Percentiles rank a stretch among this genome's conserved stretches.
Evolutionary conservation across 768 basidiomycete genomes (phyloP).

Genomic region (Boletus reticulatus): DNA sequence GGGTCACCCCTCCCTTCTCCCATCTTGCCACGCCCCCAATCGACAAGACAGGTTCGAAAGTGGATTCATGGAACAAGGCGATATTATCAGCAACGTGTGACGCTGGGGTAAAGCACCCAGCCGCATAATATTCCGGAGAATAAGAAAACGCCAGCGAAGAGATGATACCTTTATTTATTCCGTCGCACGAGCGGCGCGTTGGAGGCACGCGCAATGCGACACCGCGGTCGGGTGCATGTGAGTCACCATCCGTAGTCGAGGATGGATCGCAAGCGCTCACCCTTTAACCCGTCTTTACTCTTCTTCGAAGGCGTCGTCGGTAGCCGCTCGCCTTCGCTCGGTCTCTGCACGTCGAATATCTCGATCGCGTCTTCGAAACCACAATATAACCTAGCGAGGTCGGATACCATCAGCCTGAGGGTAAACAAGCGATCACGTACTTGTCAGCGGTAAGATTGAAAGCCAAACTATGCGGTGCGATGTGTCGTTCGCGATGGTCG

Average conservation of each 20-base stretch:
- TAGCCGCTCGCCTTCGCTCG: constrained; percentile 72
- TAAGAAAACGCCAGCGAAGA: constrained; percentile 80
- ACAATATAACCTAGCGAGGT: constrained; percentile 61
- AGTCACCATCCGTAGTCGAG: background rate
- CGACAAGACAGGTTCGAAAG: constrained; percentile 55
- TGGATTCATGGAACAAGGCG: constrained; percentile 62
- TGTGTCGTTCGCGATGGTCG: constrained; percentile 88
- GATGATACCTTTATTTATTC: constrained; percentile 68
- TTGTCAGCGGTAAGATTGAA: constrained; percentile 70
- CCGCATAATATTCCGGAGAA: constrained; percentile 68
- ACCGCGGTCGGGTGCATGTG: too few species aligned
- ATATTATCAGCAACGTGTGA: constrained; percentile 50
- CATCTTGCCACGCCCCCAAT: constrained; percentile 50
- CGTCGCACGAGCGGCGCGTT: background rate
- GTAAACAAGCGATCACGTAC: constrained; percentile 36
- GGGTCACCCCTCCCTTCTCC: constrained; percentile 42
- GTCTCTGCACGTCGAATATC: constrained; percentile 71
- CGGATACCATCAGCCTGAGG: too few species aligned
- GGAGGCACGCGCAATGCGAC: too few species aligned
- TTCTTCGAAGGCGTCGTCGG: constrained; percentile 72
- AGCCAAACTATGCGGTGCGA: constrained; percentile 81
- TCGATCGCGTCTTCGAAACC: constrained; percentile 86
- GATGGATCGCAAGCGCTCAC: constrained; percentile 34
- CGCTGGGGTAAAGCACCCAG: constrained; percentile 65
- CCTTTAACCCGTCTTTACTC: constrained; percentile 85